Conservation (phyloP, 2,329 filamentous ascomycete species). For the Pezicula radicicola region DNA sequence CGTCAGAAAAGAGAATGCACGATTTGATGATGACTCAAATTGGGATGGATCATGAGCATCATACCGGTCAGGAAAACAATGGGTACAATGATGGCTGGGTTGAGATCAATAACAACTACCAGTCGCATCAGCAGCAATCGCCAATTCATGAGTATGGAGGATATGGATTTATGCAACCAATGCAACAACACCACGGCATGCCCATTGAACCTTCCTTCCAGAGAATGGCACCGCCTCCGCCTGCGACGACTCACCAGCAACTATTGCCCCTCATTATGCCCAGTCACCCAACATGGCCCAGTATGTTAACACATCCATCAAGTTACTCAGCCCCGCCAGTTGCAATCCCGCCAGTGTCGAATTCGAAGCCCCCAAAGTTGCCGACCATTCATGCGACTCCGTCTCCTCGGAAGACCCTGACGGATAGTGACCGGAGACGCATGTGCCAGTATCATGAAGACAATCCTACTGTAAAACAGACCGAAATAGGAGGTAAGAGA, state of each 20-base stretch:
- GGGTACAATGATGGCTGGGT: constrained; percentile 49
- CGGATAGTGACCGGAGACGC: constrained; percentile 80
- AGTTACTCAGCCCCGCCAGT: constrained; percentile 59
- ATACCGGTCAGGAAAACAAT: constrained; percentile 26
- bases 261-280: constrained; percentile 72
- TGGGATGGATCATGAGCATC: constrained; percentile 30
- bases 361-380: constrained; percentile 38
- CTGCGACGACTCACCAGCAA: constrained; percentile 46
- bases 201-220: constrained; percentile 52
- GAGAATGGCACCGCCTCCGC: constrained; percentile 54
- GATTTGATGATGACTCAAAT: constrained; percentile 32
- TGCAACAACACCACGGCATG: constrained; percentile 58
- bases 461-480: constrained; percentile 88
- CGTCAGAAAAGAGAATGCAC: constrained; percentile 25
- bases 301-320: constrained; percentile 72
- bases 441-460: constrained; percentile 96
- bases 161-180: constrained; percentile 58
- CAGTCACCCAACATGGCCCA: constrained; percentile 69
- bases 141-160: constrained; percentile 67
- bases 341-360: constrained; percentile 49
- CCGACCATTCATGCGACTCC: constrained; percentile 49
- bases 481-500: constrained; percentile 80
- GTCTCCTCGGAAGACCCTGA: constrained; percentile 82
- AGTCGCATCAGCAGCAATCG: constrained; percentile 60
- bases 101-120: constrained; percentile 42